Conservation (phyloP, 805 yeast genomes). For the Candida vaughaniae region DNA sequence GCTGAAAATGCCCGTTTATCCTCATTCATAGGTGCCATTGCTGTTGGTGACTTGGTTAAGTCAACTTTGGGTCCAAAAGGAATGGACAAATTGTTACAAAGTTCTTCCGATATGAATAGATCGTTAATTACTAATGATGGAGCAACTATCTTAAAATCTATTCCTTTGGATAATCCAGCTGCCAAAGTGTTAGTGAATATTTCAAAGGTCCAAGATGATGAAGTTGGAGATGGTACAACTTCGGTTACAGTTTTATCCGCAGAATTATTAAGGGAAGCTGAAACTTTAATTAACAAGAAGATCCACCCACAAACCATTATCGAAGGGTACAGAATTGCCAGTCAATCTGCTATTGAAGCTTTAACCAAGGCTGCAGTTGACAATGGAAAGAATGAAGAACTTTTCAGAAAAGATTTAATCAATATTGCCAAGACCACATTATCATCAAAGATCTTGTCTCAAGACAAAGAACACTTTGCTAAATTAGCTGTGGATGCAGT, state of each 20-base stretch:
- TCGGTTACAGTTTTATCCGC: conserved; percentile 91
- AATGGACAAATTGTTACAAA: conserved; percentile 92
- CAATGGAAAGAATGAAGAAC: conserved; percentile 54
- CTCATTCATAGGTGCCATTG: conserved; percentile 97
- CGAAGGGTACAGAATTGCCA: conserved; percentile 90
- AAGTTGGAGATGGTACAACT: conserved; percentile 98
- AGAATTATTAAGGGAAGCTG: conserved; percentile 92
- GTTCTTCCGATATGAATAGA: conserved; percentile 69
- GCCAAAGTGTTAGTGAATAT: conserved; percentile 94
- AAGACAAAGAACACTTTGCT: conserved; percentile 88
- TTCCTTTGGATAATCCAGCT: conserved; percentile 96
- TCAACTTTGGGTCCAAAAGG: conserved; percentile 97
- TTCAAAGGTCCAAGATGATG: conserved; percentile 95
- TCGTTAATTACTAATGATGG: conserved; percentile 95
- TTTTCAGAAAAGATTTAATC: conserved; percentile 72
- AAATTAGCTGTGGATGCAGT: conserved; percentile 93
- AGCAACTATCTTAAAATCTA: conserved; percentile 90
- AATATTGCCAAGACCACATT: conserved; percentile 91
- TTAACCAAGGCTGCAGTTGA: conserved; percentile 76
- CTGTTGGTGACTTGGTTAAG: conserved; percentile 96
- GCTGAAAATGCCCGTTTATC: conserved; percentile 98
- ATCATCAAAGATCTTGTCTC: conserved; percentile 90
- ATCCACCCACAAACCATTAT: conserved; percentile 98
- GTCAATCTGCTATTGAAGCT: conserved; percentile 80
- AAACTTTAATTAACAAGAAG: conserved; percentile 83